Base-by-base conservation (phyloP, 805 yeast genomes). In the Myxozyma kluyveri region DNA sequence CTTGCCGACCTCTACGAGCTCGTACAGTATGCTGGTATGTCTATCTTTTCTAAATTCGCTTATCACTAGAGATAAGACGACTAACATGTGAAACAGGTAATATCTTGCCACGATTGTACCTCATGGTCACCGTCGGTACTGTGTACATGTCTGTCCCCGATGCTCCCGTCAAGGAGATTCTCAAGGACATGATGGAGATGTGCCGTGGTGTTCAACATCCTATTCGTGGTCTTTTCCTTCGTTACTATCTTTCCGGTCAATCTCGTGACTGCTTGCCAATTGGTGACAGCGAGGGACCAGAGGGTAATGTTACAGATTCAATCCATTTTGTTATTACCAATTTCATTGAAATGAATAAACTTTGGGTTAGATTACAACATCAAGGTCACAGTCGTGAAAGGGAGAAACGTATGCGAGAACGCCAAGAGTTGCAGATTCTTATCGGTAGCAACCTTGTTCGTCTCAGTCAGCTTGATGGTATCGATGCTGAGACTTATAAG, bases 111-210 rank as follows among this genome's bases (percentile, higher is more conserved):
- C 77, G 99, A 52, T 72, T 93, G 50, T 93, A 93, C 66, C 75
- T 93, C 70, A 88, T 93, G 97, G 85, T 93, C 39, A 91, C 95
- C 1, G 91, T 93, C 14, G 99, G 99, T 6, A 82, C 95, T 19
- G 88, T 88, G 2, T 89, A 86, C 71, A 82, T 91, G 84, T 73
- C 85, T 5, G 75, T 83, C 7, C 78, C 83, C 0, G 88, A 82
- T 49, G 83, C 95, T 0, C 96, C 97, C 0, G 77, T 81, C 32
- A 80, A 80, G 63, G 98, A 89, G 59, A 84, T 93, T 46, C 79
- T 91, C 81, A 87, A 86, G 67, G 99, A 93, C 66, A 85, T 93
- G 95, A 84, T 91, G 63, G 99, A 93, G 68, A 93, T 93, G 99
- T 84, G 95, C 59, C 79, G 95, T 37, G 99, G 97, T 14, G 96